A percentile compares a stretch with the other conserved stretches of the same genome.
Conservation (phyloP, 441 rosid species). For the Gossypium lobatum region DNA sequence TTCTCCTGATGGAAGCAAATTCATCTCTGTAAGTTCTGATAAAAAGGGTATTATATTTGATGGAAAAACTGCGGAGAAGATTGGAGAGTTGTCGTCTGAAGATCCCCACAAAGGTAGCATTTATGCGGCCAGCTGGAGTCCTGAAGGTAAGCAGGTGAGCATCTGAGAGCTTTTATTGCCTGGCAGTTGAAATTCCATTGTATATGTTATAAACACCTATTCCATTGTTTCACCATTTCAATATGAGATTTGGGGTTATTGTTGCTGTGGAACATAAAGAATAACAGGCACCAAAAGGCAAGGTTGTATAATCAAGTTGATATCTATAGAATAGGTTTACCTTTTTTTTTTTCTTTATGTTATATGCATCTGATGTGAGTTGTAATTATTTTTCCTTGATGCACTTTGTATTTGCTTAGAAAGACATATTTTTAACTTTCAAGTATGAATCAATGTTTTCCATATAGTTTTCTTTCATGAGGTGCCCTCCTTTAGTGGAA, state of each 20-base stretch:
- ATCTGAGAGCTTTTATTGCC: background rate
- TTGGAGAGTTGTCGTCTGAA: slow-evolving; percentile 69
- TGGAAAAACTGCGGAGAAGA: slow-evolving; percentile 76
- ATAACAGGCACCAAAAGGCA: background rate
- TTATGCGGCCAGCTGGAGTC: slow-evolving; percentile 92
- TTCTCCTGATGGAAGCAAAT: slow-evolving; percentile 88
- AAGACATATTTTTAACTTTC: background rate
- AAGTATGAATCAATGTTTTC: background rate
- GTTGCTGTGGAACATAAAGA: background rate
- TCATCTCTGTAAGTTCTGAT: slow-evolving; percentile 88
- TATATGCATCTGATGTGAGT: background rate
- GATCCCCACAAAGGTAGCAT: slow-evolving; percentile 89
- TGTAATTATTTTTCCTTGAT: background rate
- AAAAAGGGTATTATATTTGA: slow-evolving; percentile 82
- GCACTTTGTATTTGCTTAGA: slow-evolving; percentile 3
- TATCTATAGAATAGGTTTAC: background rate
- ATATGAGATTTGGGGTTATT: background rate
- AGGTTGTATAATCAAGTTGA: background rate
- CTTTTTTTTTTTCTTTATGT: background rate
- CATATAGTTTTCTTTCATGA: background rate
- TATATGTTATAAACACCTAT: background rate
- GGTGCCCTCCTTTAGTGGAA: background rate
- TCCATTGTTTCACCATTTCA: background rate
- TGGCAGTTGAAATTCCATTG: slow-evolving; percentile 1
- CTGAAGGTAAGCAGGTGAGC: slow-evolving; percentile 77